Percentiles rank a stretch among this genome's conserved stretches.
Evolutionary conservation across 1,284 basidiomycete species (phyloP).

Genomic region (Sanghuangporus weigelae): DNA sequence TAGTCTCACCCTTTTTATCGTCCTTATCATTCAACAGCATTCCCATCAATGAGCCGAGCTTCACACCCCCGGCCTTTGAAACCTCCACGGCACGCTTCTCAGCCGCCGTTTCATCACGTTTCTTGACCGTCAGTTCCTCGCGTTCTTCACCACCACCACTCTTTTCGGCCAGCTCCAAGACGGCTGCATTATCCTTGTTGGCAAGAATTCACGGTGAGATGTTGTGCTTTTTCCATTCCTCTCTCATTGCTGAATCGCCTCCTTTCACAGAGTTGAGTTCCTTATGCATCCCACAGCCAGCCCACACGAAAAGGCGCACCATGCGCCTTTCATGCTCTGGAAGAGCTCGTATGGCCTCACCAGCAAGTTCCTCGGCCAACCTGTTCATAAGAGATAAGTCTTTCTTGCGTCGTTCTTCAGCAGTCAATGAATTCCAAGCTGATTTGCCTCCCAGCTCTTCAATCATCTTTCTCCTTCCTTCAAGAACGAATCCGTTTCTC

Average conservation of each 20-base stretch:
- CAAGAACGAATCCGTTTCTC: neutral
- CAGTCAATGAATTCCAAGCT: conserved; percentile 17
- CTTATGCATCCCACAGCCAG: conserved; percentile 27
- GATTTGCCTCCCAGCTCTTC: neutral
- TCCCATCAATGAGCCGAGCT: conserved; percentile 26
- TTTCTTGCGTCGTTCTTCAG: conserved; percentile 8
- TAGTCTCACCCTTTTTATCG: conserved; percentile 24
- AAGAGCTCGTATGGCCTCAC: conserved; percentile 19
- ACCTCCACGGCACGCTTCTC: conserved; percentile 23
- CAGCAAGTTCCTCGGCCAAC: conserved; percentile 16
- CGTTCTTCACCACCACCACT: neutral
- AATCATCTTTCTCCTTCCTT: neutral
- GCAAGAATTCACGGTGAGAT: neutral
- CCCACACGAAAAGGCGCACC: conserved; percentile 20
- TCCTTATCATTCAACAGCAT: conserved; percentile 32
- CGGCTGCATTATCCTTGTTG: conserved; percentile 1
- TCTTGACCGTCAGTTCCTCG: neutral
- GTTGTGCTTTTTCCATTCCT: neutral
- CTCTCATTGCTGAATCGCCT: conserved; percentile 8
- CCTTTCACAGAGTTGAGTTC: conserved; percentile 26
- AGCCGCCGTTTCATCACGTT: conserved; percentile 12
- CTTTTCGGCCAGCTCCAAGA: neutral
- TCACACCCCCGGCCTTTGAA: conserved; percentile 27
- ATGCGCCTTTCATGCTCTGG: conserved; percentile 15
- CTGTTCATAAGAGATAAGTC: neutral